Evolutionary conservation across 331 rosid genomes (phyloP), one percentile per base, ranked within the genome.

Genomic region (Saraca asoca): DNA sequence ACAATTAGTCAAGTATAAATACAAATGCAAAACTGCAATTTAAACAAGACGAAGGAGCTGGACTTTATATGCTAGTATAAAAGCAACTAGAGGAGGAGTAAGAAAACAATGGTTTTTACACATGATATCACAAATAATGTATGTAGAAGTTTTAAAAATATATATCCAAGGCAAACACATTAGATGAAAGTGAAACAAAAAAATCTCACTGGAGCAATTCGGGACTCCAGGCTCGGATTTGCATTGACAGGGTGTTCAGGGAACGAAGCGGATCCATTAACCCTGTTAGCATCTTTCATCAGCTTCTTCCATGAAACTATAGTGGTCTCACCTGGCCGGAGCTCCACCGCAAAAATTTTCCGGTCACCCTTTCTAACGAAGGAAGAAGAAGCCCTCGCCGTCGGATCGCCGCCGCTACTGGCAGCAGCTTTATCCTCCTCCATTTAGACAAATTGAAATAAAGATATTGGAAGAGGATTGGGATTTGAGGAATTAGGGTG

Each of bases 241-340:
- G 81, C 88, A 68, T 42, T 71, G 76, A 67, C 79, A 5, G 84
- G 88, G 51, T 77, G 85, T 41, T 81, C 95, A 0, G 94, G 87
- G 0, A 46, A 85, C 13, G 85, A 49, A 43, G 79, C 44, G 46
- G 88, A 74, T 64, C 75, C 89, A 81, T 74, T 82, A 66, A 64
- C 72, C 82, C 79, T 94, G 79, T 76, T 88, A 5, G 89, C 82
- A 62, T 90, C 99, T 54, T 86, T 94, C 66, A 85, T 34, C 38
- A 94, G 92, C 88, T 90, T 94, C 96, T 88, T 94, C 99, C 99
- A 94, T 3, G 99, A 94, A 15, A 94, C 99, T 60, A 94, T 94
- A 43, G 99, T 94, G 17, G 99, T 94, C 84, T 94, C 99, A 7
- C 92, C 99, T 7, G 97, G 97, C 9, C 99, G 96, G 79, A 94